Evolutionary conservation across 1,284 basidiomycete genomes (phyloP).

Genomic region (Entoloma clypeatum): DNA sequence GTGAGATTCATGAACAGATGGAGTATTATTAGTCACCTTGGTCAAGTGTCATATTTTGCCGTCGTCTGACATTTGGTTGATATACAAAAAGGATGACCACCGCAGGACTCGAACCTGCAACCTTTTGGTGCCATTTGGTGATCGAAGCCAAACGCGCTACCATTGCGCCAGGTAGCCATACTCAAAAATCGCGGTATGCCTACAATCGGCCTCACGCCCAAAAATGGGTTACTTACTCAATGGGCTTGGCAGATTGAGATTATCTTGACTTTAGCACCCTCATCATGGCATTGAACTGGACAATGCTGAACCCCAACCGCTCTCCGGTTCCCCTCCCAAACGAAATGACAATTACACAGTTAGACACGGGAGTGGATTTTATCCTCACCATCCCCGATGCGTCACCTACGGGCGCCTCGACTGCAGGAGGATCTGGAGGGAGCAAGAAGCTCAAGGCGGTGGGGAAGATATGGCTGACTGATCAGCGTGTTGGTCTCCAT

Average conservation of each 20-base stretch:
- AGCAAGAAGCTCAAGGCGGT: conserved; percentile 53
- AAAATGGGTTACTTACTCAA: neutral
- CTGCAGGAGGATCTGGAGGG: conserved; percentile 50
- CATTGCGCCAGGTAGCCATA: conserved; percentile 72
- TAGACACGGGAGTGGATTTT: conserved; percentile 57
- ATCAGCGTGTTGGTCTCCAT: conserved; percentile 56
- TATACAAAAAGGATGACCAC: conserved; percentile 46
- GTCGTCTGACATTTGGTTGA: no score
- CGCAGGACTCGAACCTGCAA: conserved; percentile 79
- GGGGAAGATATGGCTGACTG: conserved; percentile 62
- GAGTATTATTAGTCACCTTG: conserved; percentile 10
- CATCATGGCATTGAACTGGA: conserved; percentile 75
- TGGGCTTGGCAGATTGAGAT: neutral
- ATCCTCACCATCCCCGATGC: conserved; percentile 53
- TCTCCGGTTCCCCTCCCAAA: conserved; percentile 61
- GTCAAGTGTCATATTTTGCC: neutral
- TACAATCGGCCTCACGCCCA: neutral
- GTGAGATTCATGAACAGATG: conserved; percentile 55
- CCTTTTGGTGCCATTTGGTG: conserved; percentile 68
- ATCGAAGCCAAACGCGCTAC: conserved; percentile 89
- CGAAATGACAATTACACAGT: conserved; percentile 54
- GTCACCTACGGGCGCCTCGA: conserved; percentile 37
- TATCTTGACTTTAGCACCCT: conserved; percentile 1
- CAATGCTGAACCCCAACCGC: conserved; percentile 57
- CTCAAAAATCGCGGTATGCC: neutral